A percentile compares a stretch with the other conserved stretches of the same genome.
phyloP scores from a whole-genome alignment of 257 asterid species.

The Voacanga thouarsii region DNA sequence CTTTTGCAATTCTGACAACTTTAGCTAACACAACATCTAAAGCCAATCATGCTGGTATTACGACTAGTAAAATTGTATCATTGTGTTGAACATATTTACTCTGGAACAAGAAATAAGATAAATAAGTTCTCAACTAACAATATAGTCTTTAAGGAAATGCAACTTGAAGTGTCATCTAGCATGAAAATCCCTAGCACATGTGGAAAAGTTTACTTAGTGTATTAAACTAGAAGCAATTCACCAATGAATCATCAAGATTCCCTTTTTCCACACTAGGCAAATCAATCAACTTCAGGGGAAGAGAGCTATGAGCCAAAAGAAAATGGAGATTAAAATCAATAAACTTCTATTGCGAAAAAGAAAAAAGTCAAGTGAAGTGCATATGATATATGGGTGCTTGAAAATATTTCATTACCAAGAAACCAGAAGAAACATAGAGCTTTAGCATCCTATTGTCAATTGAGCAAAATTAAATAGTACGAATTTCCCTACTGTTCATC shows the following conservation, averaged over 20 bases:
- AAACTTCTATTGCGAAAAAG: neutral
- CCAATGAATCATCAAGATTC: constrained; percentile 86
- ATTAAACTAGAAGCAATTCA: constrained; percentile 35
- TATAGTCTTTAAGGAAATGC: constrained; percentile 3
- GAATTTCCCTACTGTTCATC: neutral
- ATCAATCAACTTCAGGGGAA: constrained; percentile 89
- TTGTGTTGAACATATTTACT: constrained; percentile 80
- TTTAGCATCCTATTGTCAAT: neutral
- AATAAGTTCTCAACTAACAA: neutral
- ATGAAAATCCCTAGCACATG: neutral
- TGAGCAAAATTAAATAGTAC: neutral
- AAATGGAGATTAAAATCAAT: constrained; percentile 2
- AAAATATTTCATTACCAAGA: neutral
- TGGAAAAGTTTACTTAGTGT: neutral
- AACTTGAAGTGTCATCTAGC: neutral
- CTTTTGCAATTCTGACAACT: constrained; percentile 92
- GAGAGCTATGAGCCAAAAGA: constrained; percentile 57
- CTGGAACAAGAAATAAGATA: constrained; percentile 32
- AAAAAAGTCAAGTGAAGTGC: too few species aligned
- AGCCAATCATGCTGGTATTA: constrained; percentile 90
- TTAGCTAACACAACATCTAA: constrained; percentile 89
- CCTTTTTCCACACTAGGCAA: constrained; percentile 96
- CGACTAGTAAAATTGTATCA: constrained; percentile 86
- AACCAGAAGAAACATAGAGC: neutral
- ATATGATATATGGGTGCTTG: neutral